A percentile compares a stretch with the other conserved stretches of the same genome.
These are phyloP conservation scores for Macrolepiota dolichaula DNA, from an alignment of 768 basidiomycete species.

Conservation along the genomic window DNA sequence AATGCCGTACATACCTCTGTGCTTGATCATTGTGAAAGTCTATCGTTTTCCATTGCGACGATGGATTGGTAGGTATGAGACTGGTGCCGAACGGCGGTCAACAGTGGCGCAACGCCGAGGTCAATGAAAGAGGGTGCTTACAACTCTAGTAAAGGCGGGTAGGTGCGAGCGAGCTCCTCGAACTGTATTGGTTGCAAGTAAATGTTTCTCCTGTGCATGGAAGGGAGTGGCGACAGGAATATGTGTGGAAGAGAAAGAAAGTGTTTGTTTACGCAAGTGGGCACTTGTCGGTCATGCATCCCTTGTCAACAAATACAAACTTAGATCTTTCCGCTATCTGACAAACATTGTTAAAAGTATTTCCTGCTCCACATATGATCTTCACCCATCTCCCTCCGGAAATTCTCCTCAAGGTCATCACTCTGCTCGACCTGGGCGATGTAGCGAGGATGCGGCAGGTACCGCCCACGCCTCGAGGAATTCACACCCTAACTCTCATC, in stretches of 20 bases:
- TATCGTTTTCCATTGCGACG: conserved; percentile 36
- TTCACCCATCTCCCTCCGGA: conserved; percentile 6
- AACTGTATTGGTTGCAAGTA: conserved; percentile 4
- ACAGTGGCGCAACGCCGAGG: not conserved
- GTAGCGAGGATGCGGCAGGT: conserved; percentile 12
- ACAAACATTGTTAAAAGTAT: not conserved
- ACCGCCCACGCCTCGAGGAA: not conserved
- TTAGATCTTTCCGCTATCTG: not conserved
- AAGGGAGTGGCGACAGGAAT: conserved; percentile 1
- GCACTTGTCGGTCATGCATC: conserved; percentile 2
- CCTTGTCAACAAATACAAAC: conserved; percentile 9
- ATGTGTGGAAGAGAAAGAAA: not conserved
- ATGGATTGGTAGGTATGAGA: conserved; percentile 1
- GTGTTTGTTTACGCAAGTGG: conserved; percentile 9
- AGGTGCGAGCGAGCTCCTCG: conserved; percentile 6
- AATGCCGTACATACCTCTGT: conserved; percentile 48
- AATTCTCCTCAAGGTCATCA: conserved; percentile 2
- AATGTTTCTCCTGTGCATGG: conserved; percentile 11
- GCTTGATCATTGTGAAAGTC: conserved; percentile 74
- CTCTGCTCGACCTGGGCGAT: conserved; percentile 2
- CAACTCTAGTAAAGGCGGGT: conserved; percentile 8
- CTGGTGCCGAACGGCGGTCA: not conserved
- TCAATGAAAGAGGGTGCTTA: not conserved
- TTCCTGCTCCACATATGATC: not conserved
- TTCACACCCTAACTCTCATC: not conserved